A percentile compares a stretch with the other conserved stretches of the same genome.
Evolutionary conservation across 192 early-diverging fungal species (phyloP).

Genomic region (Coemansia sp.): DNA sequence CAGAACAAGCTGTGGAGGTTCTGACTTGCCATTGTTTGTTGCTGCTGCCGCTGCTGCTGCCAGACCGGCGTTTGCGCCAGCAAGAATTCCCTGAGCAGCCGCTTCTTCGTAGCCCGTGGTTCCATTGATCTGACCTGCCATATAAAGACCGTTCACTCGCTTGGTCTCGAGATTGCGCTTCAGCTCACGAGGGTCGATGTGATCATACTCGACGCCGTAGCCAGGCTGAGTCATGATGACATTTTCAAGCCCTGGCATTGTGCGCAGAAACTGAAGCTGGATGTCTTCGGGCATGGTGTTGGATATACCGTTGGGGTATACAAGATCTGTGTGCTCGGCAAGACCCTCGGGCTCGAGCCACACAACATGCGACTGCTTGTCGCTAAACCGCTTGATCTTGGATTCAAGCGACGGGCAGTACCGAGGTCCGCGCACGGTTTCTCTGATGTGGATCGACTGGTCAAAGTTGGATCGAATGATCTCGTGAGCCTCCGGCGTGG

Average conservation of each 20-base stretch:
- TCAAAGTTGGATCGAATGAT: slow-evolving; percentile 73
- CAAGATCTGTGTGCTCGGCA: slow-evolving; percentile 61
- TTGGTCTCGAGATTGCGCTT: slow-evolving; percentile 74
- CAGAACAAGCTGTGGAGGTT: slow-evolving; percentile 59
- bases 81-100: slow-evolving; percentile 76
- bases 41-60: slow-evolving; percentile 41
- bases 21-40: background rate
- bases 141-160: slow-evolving; percentile 71
- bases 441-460: slow-evolving; percentile 77
- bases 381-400: slow-evolving; percentile 72
- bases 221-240: slow-evolving; percentile 71
- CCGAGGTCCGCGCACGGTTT: slow-evolving; percentile 78
- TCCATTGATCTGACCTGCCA: slow-evolving; percentile 88
- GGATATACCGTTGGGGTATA: slow-evolving; percentile 86
- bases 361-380: slow-evolving; percentile 66
- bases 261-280: slow-evolving; percentile 67
- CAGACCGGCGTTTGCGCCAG: slow-evolving; percentile 76
- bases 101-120: slow-evolving; percentile 86
- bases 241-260: slow-evolving; percentile 73
- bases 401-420: slow-evolving; percentile 84
- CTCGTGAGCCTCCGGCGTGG: slow-evolving; percentile 65
- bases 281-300: slow-evolving; percentile 79
- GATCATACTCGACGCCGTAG: slow-evolving; percentile 87
- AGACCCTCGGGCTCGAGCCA: slow-evolving; percentile 84
- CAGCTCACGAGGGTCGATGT: slow-evolving; percentile 80